Evolutionary conservation across 2,329 filamentous ascomycete genomes (phyloP), one percentile per base, ranked within the genome.

Genomic region (Cyclaneusma minus): DNA sequence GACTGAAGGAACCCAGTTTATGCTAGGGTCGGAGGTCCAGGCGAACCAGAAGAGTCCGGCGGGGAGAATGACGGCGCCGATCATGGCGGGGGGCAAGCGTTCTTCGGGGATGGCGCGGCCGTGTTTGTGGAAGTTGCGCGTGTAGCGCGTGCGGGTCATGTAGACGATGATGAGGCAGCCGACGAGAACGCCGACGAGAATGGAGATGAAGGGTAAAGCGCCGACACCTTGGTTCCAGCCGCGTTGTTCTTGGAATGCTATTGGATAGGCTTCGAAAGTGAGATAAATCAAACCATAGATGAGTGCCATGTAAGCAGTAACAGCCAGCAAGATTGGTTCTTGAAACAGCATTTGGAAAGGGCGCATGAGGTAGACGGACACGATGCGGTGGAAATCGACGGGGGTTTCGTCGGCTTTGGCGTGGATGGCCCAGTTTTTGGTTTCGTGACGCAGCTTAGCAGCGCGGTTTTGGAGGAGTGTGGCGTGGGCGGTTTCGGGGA

Each of bases 151-250:
- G 24, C 39, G 39, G 11, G 44, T 41, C n/a, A 39, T 48, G 22
- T 37, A 40, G 8, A 40, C 28, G 35, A 85, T 74, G 21, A 62
- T 58, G 5, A 58, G 34, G 24, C 74, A 77, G 1, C 46, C 26
- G 32, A 37, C 2, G 27, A 49, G 7, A 16, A 58, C 48, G 2
- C 57, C 57, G 12, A 57, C 34, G n/a, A 51, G 40, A 14, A 60
- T 44, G 2, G 45, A 43, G 19, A 59, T 32, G 38, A 60, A 60
- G 0, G 57, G 55, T 3, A 64, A 44, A 4, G 52, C 44, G 3
- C 45, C 48, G 6, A 56, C 34, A 7, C 50, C 54, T 5, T 39
- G 28, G 2, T 45, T 47, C 55, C 56, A 58, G 8, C 48, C 47
- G 7, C 56, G 50, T 3, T 48, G 27, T 29, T 50, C 39, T 32